Evolutionary conservation across 2,329 filamentous ascomycete genomes (phyloP).

Genomic region (Fonsecaea erecta): DNA sequence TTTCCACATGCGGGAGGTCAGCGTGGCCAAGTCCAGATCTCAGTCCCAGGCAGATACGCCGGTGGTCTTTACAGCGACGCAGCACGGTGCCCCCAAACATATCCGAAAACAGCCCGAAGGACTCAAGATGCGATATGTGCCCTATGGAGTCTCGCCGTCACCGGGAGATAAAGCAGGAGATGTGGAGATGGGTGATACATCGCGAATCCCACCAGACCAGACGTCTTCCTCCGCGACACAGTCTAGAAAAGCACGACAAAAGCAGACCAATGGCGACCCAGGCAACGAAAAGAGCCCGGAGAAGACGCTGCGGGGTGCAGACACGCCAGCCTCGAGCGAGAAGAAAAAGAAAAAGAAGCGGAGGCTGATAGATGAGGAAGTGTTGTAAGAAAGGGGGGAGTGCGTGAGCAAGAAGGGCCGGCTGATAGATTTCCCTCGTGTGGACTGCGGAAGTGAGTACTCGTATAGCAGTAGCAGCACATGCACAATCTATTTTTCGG

Average conservation of each 20-base stretch:
- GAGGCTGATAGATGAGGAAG: slow-evolving; percentile 23
- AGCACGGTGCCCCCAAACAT: slow-evolving; percentile 42
- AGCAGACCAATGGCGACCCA: slow-evolving; percentile 6
- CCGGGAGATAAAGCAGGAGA: slow-evolving; percentile 4
- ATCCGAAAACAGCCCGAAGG: slow-evolving; percentile 48
- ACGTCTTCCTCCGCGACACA: not conserved
- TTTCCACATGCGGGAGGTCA: slow-evolving; percentile 35
- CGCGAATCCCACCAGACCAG: slow-evolving; percentile 16
- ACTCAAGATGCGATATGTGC: slow-evolving; percentile 52
- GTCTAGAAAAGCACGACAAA: slow-evolving; percentile 4
- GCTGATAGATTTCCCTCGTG: slow-evolving; percentile 7
- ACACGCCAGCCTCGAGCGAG: slow-evolving; percentile 11
- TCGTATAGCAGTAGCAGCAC: not conserved
- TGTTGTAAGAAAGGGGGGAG: slow-evolving; percentile 6
- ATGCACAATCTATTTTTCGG: no score
- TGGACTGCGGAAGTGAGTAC: not conserved
- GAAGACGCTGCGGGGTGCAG: slow-evolving; percentile 10
- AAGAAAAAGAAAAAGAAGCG: slow-evolving; percentile 34
- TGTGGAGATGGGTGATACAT: slow-evolving; percentile 27
- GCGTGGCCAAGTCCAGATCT: not conserved
- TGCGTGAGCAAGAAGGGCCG: not conserved
- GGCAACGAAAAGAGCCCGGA: slow-evolving; percentile 16
- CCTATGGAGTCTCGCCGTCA: slow-evolving; percentile 42
- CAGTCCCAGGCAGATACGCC: slow-evolving; percentile 11
- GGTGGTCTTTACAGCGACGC: slow-evolving; percentile 31